Evolutionary conservation across 2,329 filamentous ascomycete genomes (phyloP), one percentile per base, ranked within the genome.

Genomic region (Fusarium austroafricanum): DNA sequence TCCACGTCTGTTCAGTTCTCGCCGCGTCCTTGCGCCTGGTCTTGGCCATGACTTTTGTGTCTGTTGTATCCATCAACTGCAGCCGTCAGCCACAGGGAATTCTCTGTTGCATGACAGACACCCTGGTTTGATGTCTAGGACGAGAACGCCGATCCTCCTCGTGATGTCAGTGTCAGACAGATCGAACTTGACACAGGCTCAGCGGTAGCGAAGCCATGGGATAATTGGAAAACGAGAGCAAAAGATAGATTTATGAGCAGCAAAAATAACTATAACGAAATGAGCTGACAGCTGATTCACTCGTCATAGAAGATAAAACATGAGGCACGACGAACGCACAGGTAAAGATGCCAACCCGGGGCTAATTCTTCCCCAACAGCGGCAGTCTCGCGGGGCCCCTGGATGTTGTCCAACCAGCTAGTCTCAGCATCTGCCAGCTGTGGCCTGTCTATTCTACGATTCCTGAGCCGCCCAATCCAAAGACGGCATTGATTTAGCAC

Each of bases 21-120:
- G 71, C 69, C 71, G 71, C 72, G 57, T 72, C 50, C 62, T 71
- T 73, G 71, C 68, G 70, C 71, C 71, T 69, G 71, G 61, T 70
- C 70, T 66, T 70, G 69, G 59, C 14, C 47, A 39, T 59, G 44
- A 55, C 47, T 58, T 18, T 50, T 17, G 33, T 17, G 14, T 35
- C 12, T 37, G 26, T 26, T 46, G 40, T 67, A 42, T 67, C 40
- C 45, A 35, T 55, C 54, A 50, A 71, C 43, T 65, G 17, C 66
- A 70, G 58, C 39, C 33, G 37, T 58, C 51, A 65, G 55, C 47
- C 58, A 65, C 69, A 71, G 53, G 57, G 61, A 56, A 55, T 63
- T 61, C 62, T 62, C 56, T 63, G 60, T 60, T 73, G 71, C 71
- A 73, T 73, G 69, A 73, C 60, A 61, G 56, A 62, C 44, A 70